Evolutionary conservation across 2,329 filamentous ascomycete genomes (phyloP).

Genomic region (Seiridium cupressi): DNA sequence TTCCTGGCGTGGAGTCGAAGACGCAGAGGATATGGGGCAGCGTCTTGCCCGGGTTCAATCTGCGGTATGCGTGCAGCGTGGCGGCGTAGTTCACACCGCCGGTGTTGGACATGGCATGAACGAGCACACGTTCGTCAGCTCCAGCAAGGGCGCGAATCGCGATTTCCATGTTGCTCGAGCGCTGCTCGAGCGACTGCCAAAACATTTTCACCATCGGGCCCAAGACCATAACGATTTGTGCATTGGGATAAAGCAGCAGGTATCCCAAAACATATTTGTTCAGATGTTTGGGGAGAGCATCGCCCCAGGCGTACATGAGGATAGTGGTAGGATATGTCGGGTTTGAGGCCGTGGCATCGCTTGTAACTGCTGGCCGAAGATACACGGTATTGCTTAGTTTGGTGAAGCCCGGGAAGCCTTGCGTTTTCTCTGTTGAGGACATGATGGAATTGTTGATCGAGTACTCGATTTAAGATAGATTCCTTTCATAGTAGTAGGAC

Average conservation of each 20-base stretch:
- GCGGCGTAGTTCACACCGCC: slow-evolving; percentile 53
- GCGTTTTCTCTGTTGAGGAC: neutral
- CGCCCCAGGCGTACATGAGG: slow-evolving; percentile 58
- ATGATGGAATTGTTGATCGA: neutral
- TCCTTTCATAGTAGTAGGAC: too few species aligned
- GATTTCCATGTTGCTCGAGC: slow-evolving; percentile 43
- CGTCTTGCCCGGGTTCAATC: slow-evolving; percentile 28
- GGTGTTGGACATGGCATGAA: slow-evolving; percentile 59
- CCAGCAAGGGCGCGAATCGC: slow-evolving; percentile 38
- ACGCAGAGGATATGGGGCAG: slow-evolving; percentile 49
- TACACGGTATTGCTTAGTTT: slow-evolving; percentile 5
- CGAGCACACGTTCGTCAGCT: slow-evolving; percentile 36
- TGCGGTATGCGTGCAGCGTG: slow-evolving; percentile 43
- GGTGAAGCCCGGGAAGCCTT: slow-evolving; percentile 3
- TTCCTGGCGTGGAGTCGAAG: slow-evolving; percentile 53
- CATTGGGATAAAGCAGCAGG: slow-evolving; percentile 45
- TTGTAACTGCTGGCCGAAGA: slow-evolving; percentile 8
- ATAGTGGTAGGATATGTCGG: slow-evolving; percentile 40
- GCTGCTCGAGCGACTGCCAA: slow-evolving; percentile 39
- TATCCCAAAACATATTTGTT: slow-evolving; percentile 55
- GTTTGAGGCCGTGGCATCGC: slow-evolving; percentile 6
- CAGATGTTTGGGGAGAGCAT: slow-evolving; percentile 52
- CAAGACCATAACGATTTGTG: slow-evolving; percentile 50
- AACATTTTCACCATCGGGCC: slow-evolving; percentile 47
- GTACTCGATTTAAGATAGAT: too few species aligned